These are phyloP conservation scores for Orbilia oligospora DNA, from an alignment of 2,329 filamentous ascomycete genomes.

Conservation along the genomic window DNA sequence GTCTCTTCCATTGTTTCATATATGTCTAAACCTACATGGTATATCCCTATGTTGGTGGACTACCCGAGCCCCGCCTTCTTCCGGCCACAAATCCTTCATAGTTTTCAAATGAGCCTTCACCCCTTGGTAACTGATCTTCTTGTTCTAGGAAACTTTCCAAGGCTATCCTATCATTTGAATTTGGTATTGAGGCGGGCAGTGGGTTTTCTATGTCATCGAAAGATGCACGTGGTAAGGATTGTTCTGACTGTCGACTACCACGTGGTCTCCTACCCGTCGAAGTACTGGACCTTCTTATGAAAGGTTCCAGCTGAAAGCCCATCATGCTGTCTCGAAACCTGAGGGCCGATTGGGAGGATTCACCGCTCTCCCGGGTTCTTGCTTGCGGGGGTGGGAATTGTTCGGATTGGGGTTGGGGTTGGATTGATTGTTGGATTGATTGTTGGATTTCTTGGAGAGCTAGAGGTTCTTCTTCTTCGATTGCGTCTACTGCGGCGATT, in stretches of 20 bases:
- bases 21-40: background rate
- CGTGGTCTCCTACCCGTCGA: background rate
- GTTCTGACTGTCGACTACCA: background rate
- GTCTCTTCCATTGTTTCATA: background rate
- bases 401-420: background rate
- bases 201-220: slow-evolving; percentile 11
- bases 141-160: background rate
- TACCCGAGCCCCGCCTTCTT: background rate
- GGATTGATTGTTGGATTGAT: background rate
- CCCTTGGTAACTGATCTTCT: background rate
- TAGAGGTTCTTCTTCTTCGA: background rate
- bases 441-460: background rate
- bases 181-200: background rate
- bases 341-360: background rate
- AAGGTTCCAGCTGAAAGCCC: background rate
- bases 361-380: background rate
- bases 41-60: background rate
- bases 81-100: background rate
- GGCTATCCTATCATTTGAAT: background rate
- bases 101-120: background rate
- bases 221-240: background rate
- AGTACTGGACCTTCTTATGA: background rate
- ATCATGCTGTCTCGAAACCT: too few species aligned
- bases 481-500: background rate
- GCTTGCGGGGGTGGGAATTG: background rate